phyloP scores from a whole-genome alignment of 257 asterid species.

The Solanum sejunctum region DNA sequence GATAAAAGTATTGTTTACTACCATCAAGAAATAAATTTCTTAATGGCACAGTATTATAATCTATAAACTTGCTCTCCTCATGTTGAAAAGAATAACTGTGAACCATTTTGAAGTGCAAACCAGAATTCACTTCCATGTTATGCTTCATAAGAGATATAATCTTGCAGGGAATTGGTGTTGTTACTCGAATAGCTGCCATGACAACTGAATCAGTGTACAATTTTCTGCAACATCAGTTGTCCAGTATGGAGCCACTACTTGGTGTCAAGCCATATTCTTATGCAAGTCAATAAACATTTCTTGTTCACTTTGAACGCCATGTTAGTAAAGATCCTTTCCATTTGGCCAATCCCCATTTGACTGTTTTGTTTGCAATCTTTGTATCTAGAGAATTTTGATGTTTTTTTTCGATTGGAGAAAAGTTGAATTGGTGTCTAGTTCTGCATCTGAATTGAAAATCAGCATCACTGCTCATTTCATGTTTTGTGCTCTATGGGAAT shows the following conservation, averaged over 20 bases:
- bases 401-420: neutral
- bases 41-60: neutral
- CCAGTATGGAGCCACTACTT: constrained; percentile 47
- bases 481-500: neutral
- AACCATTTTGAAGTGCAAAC: neutral
- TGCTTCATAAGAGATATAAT: neutral
- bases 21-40: neutral
- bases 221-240: constrained; percentile 58
- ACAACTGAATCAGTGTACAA: constrained; percentile 78
- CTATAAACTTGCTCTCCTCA: neutral
- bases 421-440: neutral
- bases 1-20: neutral
- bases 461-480: neutral
- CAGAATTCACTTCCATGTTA: neutral
- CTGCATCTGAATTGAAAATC: neutral
- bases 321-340: neutral
- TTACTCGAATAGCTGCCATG: constrained; percentile 61
- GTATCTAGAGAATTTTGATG: neutral
- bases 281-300: neutral
- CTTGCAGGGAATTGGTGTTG: constrained; percentile 52
- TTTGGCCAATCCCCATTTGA: neutral
- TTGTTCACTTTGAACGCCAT: neutral
- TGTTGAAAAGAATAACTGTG: neutral
- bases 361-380: neutral
- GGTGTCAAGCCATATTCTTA: constrained; percentile 61